These are phyloP conservation scores for Cladosporium sp. DNA, from an alignment of 2,329 filamentous ascomycete species.

Conservation along the genomic window DNA sequence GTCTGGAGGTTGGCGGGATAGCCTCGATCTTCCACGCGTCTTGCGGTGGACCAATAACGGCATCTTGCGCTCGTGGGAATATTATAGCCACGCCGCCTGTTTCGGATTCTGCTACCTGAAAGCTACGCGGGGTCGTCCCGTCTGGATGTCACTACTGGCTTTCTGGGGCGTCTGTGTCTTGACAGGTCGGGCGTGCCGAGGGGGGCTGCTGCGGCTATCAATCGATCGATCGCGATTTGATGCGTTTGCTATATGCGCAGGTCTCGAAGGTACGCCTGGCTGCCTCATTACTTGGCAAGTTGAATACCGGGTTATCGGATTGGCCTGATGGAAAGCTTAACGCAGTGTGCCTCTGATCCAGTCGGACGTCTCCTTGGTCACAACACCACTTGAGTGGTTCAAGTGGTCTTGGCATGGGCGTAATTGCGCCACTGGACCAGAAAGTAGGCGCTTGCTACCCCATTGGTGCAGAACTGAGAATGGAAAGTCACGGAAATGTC, in stretches of 20 bases:
- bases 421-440: not conserved
- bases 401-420: not conserved
- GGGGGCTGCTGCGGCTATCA: no score
- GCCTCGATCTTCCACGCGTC: not conserved
- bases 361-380: not conserved
- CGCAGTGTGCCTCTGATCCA: not conserved
- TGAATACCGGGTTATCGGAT: not conserved
- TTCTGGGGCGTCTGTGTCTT: no score
- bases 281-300: no score
- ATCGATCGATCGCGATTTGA: no score
- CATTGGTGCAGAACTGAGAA: not conserved
- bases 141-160: no score
- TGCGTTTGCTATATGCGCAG: no score
- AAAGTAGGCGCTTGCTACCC: not conserved
- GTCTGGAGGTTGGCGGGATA: not conserved
- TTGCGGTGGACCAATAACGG: not conserved
- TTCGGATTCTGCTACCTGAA: not conserved
- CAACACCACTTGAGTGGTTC: not conserved
- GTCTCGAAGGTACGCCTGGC: no score
- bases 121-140: no score
- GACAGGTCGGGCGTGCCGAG: no score
- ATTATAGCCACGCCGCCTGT: not conserved
- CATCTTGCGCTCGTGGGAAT: not conserved
- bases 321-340: not conserved
- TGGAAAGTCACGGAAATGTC: no score